Percentiles rank a stretch among this genome's conserved stretches.
phyloP scores from a whole-genome alignment of 805 yeast genomes.

The Ascoidea tarda region DNA sequence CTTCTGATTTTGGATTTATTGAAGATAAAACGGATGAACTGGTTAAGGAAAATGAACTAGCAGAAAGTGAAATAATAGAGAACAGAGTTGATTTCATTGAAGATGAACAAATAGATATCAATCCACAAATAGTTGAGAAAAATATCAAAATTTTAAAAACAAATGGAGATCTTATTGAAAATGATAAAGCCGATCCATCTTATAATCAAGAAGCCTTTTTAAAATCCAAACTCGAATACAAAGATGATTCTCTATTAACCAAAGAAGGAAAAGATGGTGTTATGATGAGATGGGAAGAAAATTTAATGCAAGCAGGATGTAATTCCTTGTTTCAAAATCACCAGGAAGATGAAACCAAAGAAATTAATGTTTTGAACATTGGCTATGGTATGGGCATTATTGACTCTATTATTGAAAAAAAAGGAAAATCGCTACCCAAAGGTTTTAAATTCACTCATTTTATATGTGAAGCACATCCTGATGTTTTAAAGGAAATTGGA shows the following conservation, averaged over 20 bases:
- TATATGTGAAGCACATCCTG: constrained; percentile 92
- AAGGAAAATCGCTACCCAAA: constrained; percentile 16
- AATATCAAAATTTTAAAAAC: constrained; percentile 4
- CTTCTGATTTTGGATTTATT: constrained; percentile 45
- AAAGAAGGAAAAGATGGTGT: constrained; percentile 72
- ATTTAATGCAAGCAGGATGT: constrained; percentile 71
- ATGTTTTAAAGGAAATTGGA: constrained; percentile 52
- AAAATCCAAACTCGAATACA: constrained; percentile 50
- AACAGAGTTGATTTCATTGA: constrained; percentile 11
- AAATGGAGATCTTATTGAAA: constrained; percentile 8
- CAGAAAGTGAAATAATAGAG: constrained; percentile 7
- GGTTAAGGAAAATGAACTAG: constrained; percentile 18
- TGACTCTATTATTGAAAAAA: constrained; percentile 56
- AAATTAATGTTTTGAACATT: constrained; percentile 53
- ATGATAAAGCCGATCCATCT: constrained; percentile 34
- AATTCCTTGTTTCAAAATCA: constrained; percentile 41
- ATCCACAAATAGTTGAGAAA: constrained; percentile 1
- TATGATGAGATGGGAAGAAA: constrained; percentile 95
- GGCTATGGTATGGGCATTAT: constrained; percentile 98
- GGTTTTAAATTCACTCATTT: constrained; percentile 52
- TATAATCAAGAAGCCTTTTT: constrained; percentile 51
- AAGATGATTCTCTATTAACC: constrained; percentile 56
- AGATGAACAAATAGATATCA: constrained; percentile 6
- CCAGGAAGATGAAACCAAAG: constrained; percentile 19
- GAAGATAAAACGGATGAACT: constrained; percentile 17